Evolutionary conservation across 345 rosid species (phyloP).

Genomic region (Populus davidiana): DNA sequence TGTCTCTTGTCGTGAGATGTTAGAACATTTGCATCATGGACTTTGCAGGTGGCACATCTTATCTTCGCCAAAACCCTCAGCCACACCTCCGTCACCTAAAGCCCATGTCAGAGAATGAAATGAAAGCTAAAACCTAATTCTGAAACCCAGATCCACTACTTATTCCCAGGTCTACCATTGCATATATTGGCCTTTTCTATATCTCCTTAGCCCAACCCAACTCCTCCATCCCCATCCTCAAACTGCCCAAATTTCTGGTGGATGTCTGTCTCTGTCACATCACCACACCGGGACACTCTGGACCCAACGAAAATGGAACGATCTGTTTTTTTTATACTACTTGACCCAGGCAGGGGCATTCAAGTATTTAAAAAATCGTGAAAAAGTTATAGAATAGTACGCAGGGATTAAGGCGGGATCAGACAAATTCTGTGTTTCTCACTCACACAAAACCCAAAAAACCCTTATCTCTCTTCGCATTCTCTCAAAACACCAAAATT

Average conservation of each 20-base stretch:
- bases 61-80: no score
- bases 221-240: neutral
- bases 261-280: neutral
- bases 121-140: neutral
- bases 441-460: neutral
- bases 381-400: neutral
- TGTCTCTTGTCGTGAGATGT: no score
- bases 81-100: neutral
- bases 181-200: no score
- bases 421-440: neutral
- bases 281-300: neutral
- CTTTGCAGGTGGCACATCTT: no score
- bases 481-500: neutral
- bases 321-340: neutral
- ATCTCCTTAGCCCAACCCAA: constrained; percentile 10
- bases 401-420: constrained; percentile 8
- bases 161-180: no score
- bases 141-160: neutral
- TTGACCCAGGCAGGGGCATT: neutral
- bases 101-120: neutral
- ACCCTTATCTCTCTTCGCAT: neutral
- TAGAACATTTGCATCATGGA: no score
- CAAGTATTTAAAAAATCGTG: neutral
- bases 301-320: neutral
- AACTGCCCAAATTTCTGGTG: neutral